A percentile compares a stretch with the other conserved stretches of the same genome.
Evolutionary conservation across 2,329 filamentous ascomycete species (phyloP).

Genomic region (Calonectria fujianensis): DNA sequence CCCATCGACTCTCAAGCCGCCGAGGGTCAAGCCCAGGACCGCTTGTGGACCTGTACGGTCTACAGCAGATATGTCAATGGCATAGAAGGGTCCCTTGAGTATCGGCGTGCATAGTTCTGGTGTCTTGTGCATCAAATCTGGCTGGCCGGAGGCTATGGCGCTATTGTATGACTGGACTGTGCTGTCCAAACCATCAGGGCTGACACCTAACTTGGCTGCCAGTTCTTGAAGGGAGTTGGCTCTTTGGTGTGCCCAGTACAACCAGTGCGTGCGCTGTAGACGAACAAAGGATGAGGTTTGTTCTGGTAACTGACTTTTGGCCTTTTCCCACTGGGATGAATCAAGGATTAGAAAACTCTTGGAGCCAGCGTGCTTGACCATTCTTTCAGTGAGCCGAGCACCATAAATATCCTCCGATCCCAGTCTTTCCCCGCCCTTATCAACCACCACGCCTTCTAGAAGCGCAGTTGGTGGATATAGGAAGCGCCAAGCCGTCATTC

Average conservation of each 20-base stretch:
- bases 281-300: slow-evolving; percentile 3
- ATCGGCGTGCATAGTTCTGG: slow-evolving; percentile 17
- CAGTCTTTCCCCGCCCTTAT: neutral
- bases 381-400: neutral
- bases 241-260: slow-evolving; percentile 19
- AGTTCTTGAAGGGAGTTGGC: neutral
- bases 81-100: neutral
- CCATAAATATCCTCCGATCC: neutral
- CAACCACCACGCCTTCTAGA: neutral
- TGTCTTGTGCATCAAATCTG: neutral
- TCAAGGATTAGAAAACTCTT: slow-evolving; percentile 6
- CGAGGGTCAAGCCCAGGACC: neutral
- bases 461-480: neutral
- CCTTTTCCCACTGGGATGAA: neutral
- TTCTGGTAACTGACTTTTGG: neutral
- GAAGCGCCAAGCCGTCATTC: slow-evolving; percentile 2
- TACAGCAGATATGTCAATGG: slow-evolving; percentile 5
- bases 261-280: neutral
- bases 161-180: neutral
- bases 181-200: neutral
- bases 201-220: neutral
- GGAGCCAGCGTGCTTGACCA: neutral
- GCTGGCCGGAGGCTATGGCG: neutral
- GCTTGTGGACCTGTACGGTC: neutral
- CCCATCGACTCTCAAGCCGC: slow-evolving; percentile 17